Conservation (phyloP, 129 eudicot species). For the Escallonia herrerae region DNA sequence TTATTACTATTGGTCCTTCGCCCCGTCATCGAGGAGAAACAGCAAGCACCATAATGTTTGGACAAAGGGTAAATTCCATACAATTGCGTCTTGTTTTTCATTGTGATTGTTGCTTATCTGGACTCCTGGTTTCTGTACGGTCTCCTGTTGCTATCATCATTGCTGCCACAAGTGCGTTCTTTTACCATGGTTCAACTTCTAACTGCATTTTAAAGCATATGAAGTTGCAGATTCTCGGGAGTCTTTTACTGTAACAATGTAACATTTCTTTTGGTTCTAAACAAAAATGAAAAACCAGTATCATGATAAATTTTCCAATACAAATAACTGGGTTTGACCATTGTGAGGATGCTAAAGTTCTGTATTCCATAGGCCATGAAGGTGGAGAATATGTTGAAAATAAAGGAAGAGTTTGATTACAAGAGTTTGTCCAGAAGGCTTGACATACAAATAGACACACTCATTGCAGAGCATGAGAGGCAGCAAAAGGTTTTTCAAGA, state of each 20-base stretch:
- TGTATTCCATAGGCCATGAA: constrained; percentile 73
- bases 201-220: background rate
- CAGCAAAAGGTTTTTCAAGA: constrained; percentile 69
- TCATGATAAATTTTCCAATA: background rate
- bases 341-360: constrained; percentile 1
- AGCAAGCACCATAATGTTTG: constrained; percentile 88
- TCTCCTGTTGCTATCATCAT: background rate
- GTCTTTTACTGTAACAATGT: too few species aligned
- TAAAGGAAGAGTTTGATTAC: constrained; percentile 93
- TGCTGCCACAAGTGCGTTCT: background rate
- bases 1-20: constrained; percentile 90
- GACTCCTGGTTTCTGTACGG: background rate
- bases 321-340: background rate
- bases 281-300: too few species aligned
- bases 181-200: background rate
- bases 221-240: background rate
- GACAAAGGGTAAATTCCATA: constrained; percentile 62
- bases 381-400: constrained; percentile 94
- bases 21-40: constrained; percentile 97
- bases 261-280: too few species aligned
- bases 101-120: background rate
- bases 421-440: constrained; percentile 93
- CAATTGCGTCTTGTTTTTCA: background rate
- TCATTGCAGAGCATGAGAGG: constrained; percentile 79
- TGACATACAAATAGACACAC: constrained; percentile 83